Percentiles rank a stretch among this genome's conserved stretches.
phyloP scores from a whole-genome alignment of 108 stramenopile species.

The Cyclotella baltica region DNA sequence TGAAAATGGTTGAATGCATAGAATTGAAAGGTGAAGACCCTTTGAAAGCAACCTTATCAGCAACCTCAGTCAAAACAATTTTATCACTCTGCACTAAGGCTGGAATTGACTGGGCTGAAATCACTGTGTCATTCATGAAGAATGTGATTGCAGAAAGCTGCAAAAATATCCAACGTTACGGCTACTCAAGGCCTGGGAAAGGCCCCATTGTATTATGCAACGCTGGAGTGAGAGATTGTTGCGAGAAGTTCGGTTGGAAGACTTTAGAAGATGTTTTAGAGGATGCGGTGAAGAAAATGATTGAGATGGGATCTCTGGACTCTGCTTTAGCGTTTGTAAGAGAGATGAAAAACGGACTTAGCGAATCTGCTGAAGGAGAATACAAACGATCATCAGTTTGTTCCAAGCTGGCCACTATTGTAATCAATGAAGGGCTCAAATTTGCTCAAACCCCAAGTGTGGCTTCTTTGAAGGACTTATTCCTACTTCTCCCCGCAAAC shows the following conservation, averaged over 20 bases:
- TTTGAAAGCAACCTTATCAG: neutral
- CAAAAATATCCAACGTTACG: slow-evolving; percentile 2
- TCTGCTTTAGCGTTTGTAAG: slow-evolving; percentile 4
- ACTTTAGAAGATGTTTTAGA: slow-evolving; percentile 7
- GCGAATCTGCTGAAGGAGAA: neutral
- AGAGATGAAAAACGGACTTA: neutral
- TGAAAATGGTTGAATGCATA: neutral
- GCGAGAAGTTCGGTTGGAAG: slow-evolving; percentile 13
- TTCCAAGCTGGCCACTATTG: slow-evolving; percentile 20
- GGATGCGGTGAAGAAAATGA: slow-evolving; percentile 7
- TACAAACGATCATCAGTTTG: slow-evolving; percentile 11
- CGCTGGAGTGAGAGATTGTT: neutral
- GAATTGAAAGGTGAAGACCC: neutral
- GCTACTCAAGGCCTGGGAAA: neutral
- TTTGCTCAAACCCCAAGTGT: neutral
- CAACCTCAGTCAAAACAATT: slow-evolving; percentile 6
- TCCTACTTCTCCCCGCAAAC: neutral
- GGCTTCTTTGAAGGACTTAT: slow-evolving; percentile 6
- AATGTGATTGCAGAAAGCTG: neutral
- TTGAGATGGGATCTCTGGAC: neutral
- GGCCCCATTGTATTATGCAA: neutral
- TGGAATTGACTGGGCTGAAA: neutral
- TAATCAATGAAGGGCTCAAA: slow-evolving; percentile 5
- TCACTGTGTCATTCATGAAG: neutral
- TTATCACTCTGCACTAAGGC: slow-evolving; percentile 2